Conservation (phyloP, 768 basidiomycete species). For the Macrolepiota dolichaula region DNA sequence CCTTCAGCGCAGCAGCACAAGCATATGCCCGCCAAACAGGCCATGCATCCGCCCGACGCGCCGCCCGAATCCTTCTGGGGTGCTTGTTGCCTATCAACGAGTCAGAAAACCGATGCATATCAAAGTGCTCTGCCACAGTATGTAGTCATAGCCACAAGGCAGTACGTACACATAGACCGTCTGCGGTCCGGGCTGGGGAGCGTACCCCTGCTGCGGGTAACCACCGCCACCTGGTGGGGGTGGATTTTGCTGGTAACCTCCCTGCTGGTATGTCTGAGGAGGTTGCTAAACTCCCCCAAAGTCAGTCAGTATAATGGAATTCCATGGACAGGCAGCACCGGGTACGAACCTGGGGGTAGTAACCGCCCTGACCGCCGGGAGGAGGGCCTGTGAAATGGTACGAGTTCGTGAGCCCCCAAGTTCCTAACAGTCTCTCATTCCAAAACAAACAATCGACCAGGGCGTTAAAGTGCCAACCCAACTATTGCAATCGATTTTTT, state of each 20-base stretch:
- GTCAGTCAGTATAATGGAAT: not conserved
- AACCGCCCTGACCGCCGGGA: slow-evolving; percentile 62
- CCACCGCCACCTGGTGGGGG: slow-evolving; percentile 38
- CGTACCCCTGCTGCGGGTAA: slow-evolving; percentile 52
- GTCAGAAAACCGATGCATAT: not conserved
- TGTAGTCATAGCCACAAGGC: not conserved
- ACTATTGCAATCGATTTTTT: not conserved
- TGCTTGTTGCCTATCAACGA: slow-evolving; percentile 43
- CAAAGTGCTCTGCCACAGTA: not conserved
- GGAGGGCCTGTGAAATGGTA: slow-evolving; percentile 36
- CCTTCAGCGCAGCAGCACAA: slow-evolving; percentile 77
- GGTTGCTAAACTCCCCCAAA: slow-evolving; percentile 47
- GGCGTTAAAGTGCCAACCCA: not conserved
- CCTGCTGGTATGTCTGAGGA: slow-evolving; percentile 65
- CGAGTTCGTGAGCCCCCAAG: slow-evolving; percentile 7
- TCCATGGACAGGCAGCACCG: not conserved
- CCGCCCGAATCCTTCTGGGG: slow-evolving; percentile 45
- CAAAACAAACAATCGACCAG: not conserved
- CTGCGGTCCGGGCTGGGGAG: slow-evolving; percentile 55
- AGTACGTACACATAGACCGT: slow-evolving; percentile 73
- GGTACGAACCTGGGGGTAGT: slow-evolving; percentile 53
- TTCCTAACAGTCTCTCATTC: not conserved
- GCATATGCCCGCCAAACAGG: slow-evolving; percentile 62
- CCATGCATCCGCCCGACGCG: slow-evolving; percentile 45
- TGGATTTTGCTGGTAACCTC: slow-evolving; percentile 34